Evolutionary conservation across 331 rosid genomes (phyloP).

Genomic region (Quercus tomentella): DNA sequence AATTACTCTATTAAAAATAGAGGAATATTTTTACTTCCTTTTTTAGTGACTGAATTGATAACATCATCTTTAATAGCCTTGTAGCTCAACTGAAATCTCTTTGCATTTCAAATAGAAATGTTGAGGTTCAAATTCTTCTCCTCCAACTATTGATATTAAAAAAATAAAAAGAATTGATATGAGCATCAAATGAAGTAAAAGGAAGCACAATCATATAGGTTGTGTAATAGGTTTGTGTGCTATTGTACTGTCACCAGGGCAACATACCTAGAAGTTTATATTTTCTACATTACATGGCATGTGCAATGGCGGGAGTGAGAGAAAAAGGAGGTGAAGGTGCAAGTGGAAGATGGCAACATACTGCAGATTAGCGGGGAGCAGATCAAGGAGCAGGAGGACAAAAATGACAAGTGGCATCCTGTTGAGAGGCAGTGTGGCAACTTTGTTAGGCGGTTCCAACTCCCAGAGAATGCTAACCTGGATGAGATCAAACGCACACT

Average conservation of each 20-base stretch:
- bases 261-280: constrained; percentile 13
- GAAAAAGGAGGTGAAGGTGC: constrained; percentile 40
- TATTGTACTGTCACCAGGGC: constrained; percentile 1
- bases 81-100: too few species aligned
- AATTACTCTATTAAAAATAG: too few species aligned
- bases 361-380: constrained; percentile 39
- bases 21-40: too few species aligned
- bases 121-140: too few species aligned
- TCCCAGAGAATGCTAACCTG: constrained; percentile 25
- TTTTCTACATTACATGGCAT: constrained; percentile 13
- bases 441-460: constrained; percentile 28
- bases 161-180: too few species aligned
- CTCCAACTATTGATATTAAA: too few species aligned
- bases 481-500: constrained; percentile 15
- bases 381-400: constrained; percentile 26
- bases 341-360: constrained; percentile 30
- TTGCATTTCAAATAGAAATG: too few species aligned
- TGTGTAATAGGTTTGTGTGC: constrained; percentile 20
- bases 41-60: too few species aligned
- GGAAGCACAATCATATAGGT: constrained; percentile 5
- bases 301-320: constrained; percentile 22
- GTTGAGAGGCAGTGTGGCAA: constrained; percentile 23
- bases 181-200: not conserved
- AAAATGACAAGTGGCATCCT: constrained; percentile 28
- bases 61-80: too few species aligned